Percentiles rank a stretch among this genome's conserved stretches.
phyloP scores from a whole-genome alignment of 2,329 filamentous ascomycete genomes.

The Sporothrix variecibatus region DNA sequence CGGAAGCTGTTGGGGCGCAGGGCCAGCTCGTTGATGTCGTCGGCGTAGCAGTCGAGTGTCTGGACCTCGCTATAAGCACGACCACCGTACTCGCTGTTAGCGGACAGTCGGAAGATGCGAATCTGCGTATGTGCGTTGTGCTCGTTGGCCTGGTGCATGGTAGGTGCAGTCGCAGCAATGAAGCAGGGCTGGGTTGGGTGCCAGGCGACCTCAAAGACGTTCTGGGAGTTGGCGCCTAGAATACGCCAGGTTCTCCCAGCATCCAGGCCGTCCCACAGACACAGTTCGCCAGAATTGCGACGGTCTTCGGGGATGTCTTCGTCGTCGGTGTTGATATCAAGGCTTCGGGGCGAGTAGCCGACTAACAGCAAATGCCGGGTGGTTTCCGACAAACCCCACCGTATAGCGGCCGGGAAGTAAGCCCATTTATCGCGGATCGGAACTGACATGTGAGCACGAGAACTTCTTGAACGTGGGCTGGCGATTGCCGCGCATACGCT shows the following conservation, averaged over 20 bases:
- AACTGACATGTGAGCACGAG: conserved; percentile 45
- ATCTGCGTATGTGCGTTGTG: conserved; percentile 56
- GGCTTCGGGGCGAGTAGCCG: conserved; percentile 63
- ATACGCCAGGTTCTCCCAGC: conserved; percentile 47
- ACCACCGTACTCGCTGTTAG: conserved; percentile 36
- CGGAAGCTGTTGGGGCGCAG: conserved; percentile 37
- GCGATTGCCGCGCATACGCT: conserved; percentile 37
- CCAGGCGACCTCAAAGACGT: conserved; percentile 67
- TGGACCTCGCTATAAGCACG: conserved; percentile 50
- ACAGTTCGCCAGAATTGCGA: conserved; percentile 59
- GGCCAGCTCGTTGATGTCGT: conserved; percentile 64
- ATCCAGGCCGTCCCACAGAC: conserved; percentile 57
- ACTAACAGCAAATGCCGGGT: conserved; percentile 58
- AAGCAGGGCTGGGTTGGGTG: conserved; percentile 58
- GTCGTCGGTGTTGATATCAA: conserved; percentile 49
- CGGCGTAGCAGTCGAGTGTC: conserved; percentile 59
- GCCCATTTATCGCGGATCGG: conserved; percentile 54
- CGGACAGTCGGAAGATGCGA: conserved; percentile 51
- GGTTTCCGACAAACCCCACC: conserved; percentile 54
- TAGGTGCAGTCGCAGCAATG: conserved; percentile 59
- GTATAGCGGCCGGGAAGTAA: conserved; percentile 64
- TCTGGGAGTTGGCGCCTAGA: conserved; percentile 54
- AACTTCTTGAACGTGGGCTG: conserved; percentile 43
- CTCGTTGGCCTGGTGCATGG: conserved; percentile 45
- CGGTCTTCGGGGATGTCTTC: conserved; percentile 61